Evolutionary conservation across 331 rosid species (phyloP).

Genomic region (Prunus yedoensis): DNA sequence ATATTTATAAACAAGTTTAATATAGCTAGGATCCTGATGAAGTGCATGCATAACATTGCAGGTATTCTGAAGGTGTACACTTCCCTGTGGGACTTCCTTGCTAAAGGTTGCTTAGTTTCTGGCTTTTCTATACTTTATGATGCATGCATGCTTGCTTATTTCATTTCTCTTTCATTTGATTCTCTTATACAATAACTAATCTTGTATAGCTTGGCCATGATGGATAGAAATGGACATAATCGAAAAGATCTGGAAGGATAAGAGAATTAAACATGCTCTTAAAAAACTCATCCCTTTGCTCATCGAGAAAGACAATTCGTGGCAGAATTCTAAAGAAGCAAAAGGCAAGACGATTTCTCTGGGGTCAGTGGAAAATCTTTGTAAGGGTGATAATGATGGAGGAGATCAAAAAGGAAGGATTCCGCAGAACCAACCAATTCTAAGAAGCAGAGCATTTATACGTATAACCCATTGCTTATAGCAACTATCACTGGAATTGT

Average conservation of each 20-base stretch:
- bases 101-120: neutral
- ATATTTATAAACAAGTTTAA: neutral
- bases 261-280: neutral
- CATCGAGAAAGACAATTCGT: neutral
- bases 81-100: neutral
- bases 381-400: neutral
- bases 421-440: no score
- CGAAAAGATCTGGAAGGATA: neutral
- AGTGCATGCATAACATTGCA: slow-evolving; percentile 3
- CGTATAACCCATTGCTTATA: no score
- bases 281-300: neutral
- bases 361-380: neutral
- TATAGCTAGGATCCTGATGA: neutral
- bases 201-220: neutral
- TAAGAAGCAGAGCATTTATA: no score
- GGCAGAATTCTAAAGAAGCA: neutral
- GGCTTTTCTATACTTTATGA: neutral
- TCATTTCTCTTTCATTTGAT: no score
- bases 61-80: neutral
- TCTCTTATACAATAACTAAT: neutral
- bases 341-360: neutral
- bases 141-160: neutral
- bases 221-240: neutral
- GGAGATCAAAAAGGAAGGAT: neutral
- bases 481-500: slow-evolving; percentile 22